Evolutionary conservation across 2,329 filamentous ascomycete species (phyloP).

Genomic region (Aureobasidium uvarum): DNA sequence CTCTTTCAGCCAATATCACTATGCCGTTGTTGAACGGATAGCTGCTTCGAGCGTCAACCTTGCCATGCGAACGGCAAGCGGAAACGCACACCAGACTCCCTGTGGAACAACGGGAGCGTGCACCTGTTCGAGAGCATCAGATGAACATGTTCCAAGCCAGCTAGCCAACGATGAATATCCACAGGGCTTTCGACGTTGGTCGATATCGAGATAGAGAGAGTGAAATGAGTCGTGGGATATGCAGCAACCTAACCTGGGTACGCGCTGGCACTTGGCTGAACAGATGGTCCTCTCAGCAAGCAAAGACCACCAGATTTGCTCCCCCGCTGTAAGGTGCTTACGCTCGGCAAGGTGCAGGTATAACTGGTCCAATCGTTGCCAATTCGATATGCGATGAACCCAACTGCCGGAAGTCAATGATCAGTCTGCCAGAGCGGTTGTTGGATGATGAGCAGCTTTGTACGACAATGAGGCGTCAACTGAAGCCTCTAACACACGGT

Average conservation of each 20-base stretch:
- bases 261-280: background rate
- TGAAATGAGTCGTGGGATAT: background rate
- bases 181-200: background rate
- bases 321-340: slow-evolving; percentile 8
- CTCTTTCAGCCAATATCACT: background rate
- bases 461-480: background rate
- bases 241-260: background rate
- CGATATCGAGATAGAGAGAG: background rate
- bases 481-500: background rate
- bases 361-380: background rate
- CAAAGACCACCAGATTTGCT: background rate
- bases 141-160: background rate
- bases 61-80: slow-evolving; percentile 20
- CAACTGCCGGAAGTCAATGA: slow-evolving; percentile 1
- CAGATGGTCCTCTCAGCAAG: background rate
- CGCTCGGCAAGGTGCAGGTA: background rate
- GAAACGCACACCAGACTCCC: slow-evolving; percentile 3
- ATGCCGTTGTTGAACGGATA: background rate
- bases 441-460: background rate
- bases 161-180: background rate
- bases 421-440: slow-evolving; percentile 12
- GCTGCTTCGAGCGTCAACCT: background rate
- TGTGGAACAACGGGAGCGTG: background rate
- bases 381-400: background rate
- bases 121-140: background rate